These are phyloP conservation scores for Zygosaccharomyces siamensis DNA, from an alignment of 805 yeast genomes.

Conservation along the genomic window DNA sequence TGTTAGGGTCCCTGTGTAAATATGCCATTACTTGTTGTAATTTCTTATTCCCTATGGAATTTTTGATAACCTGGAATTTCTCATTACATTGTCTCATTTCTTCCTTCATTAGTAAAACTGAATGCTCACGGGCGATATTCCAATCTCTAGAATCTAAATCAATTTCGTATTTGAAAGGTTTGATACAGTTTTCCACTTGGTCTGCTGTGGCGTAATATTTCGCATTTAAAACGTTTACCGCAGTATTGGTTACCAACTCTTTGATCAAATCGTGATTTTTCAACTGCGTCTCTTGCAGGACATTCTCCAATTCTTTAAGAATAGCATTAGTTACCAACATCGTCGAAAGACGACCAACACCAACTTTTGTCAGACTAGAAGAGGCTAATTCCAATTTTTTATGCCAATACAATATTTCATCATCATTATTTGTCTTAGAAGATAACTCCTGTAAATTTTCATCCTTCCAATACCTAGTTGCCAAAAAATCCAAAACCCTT, in stretches of 20 bases:
- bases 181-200: constrained; percentile 96
- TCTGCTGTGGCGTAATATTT: constrained; percentile 91
- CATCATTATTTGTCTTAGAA: constrained; percentile 50
- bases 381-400: constrained; percentile 80
- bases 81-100: constrained; percentile 79
- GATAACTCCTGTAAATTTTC: constrained; percentile 47
- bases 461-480: constrained; percentile 86
- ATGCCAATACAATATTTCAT: constrained; percentile 68
- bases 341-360: constrained; percentile 89
- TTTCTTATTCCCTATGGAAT: constrained; percentile 77
- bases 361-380: constrained; percentile 81
- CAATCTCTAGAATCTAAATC: constrained; percentile 96
- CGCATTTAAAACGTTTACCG: constrained; percentile 67
- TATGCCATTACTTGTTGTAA: constrained; percentile 77
- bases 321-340: constrained; percentile 75
- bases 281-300: constrained; percentile 70
- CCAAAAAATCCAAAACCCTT: constrained; percentile 76
- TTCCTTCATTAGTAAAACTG: constrained; percentile 68
- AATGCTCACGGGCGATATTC: constrained; percentile 73
- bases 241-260: constrained; percentile 78
- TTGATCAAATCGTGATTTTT: constrained; percentile 83
- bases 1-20: constrained; percentile 38
- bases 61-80: constrained; percentile 54
- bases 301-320: constrained; percentile 66
- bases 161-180: constrained; percentile 95